These are phyloP conservation scores for Syncephalastrum sp. DNA, from an alignment of 371 early-diverging fungal species.

Conservation along the genomic window DNA sequence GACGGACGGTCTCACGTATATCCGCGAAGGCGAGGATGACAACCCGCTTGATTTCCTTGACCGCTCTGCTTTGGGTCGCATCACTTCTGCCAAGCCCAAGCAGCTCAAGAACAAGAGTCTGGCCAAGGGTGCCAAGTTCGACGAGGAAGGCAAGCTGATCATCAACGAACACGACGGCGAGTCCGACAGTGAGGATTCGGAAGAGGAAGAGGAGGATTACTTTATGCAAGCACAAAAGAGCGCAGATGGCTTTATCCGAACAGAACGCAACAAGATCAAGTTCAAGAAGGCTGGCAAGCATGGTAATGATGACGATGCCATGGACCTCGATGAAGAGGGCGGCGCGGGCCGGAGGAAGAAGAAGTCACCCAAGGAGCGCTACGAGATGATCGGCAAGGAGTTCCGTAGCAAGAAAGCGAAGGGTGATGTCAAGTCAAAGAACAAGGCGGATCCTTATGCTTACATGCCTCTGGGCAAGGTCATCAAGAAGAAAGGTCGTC, in stretches of 20 bases:
- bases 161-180: slow-evolving; percentile 64
- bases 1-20: slow-evolving; percentile 54
- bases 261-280: slow-evolving; percentile 82
- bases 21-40: slow-evolving; percentile 74
- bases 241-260: slow-evolving; percentile 85
- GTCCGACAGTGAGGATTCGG: slow-evolving; percentile 40
- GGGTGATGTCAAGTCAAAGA: slow-evolving; percentile 90
- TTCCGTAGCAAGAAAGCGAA: slow-evolving; percentile 79
- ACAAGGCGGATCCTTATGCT: slow-evolving; percentile 91
- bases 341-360: slow-evolving; percentile 23
- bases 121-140: slow-evolving; percentile 39
- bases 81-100: slow-evolving; percentile 55
- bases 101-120: slow-evolving; percentile 52
- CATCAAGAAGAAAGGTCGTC: slow-evolving; percentile 54
- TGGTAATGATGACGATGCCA: slow-evolving; percentile 51
- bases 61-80: slow-evolving; percentile 76
- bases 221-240: slow-evolving; percentile 80
- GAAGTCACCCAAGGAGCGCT: slow-evolving; percentile 24
- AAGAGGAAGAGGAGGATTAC: slow-evolving; percentile 66
- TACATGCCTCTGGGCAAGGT: slow-evolving; percentile 85
- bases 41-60: slow-evolving; percentile 93
- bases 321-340: slow-evolving; percentile 57
- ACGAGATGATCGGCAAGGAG: slow-evolving; percentile 52
- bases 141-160: slow-evolving; percentile 78
- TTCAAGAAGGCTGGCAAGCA: slow-evolving; percentile 72